phyloP scores from a whole-genome alignment of 2,329 filamentous ascomycete genomes.

The Phialemoniopsis sp. region DNA sequence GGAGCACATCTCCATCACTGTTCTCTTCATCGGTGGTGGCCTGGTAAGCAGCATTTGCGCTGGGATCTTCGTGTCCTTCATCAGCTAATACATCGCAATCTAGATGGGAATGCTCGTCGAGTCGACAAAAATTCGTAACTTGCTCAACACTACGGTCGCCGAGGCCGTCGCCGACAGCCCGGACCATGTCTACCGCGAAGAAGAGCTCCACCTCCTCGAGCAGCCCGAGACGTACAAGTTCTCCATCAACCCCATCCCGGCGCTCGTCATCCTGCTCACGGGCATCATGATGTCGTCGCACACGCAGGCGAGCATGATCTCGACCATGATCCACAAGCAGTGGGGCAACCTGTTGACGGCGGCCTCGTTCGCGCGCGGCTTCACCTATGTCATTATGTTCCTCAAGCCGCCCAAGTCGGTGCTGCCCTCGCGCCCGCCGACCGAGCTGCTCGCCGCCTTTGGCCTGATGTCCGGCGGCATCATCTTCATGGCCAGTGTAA shows the following conservation, averaged over 20 bases:
- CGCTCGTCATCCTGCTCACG: conserved; percentile 78
- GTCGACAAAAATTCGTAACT: conserved; percentile 62
- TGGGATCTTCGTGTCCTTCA: conserved; percentile 1
- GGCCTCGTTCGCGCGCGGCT: conserved; percentile 70
- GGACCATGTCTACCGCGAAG: conserved; percentile 29
- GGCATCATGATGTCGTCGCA: conserved; percentile 96
- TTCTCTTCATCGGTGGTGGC: conserved; percentile 91
- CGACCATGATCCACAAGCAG: conserved; percentile 88
- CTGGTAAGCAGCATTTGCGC: conserved; percentile 51
- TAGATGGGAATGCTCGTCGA: conserved; percentile 83
- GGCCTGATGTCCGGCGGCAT: conserved; percentile 83
- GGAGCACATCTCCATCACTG: conserved; percentile 87
- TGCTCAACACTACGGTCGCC: conserved; percentile 54
- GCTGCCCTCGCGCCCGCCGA: conserved; percentile 79
- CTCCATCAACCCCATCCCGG: conserved; percentile 85
- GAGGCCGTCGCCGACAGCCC: conserved; percentile 24
- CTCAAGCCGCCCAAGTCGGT: conserved; percentile 76
- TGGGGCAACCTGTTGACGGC: conserved; percentile 85
- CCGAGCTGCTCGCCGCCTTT: conserved; percentile 83
- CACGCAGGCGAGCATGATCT: conserved; percentile 77
- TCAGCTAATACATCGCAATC: conserved; percentile 7
- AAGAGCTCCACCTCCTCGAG: conserved; percentile 45
- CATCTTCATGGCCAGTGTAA: conserved; percentile 87
- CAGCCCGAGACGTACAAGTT: conserved; percentile 65
- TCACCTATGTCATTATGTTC: conserved; percentile 79